These are phyloP conservation scores for Monascus ruber DNA, from an alignment of 2,329 filamentous ascomycete genomes.

Conservation along the genomic window DNA sequence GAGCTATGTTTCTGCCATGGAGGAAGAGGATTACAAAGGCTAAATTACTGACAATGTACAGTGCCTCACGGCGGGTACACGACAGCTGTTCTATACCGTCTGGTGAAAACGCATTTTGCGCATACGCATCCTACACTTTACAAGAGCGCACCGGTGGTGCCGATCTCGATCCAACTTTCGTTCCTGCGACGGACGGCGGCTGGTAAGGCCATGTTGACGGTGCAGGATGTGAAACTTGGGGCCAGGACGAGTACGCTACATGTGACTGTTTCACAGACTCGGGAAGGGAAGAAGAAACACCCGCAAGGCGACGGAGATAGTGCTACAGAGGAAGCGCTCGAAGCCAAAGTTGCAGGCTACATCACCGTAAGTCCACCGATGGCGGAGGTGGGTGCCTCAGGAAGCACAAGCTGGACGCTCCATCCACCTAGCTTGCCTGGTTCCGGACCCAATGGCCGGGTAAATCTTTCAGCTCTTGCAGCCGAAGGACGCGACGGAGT, in stretches of 20 bases:
- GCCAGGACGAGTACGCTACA: constrained; percentile 53
- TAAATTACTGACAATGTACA: constrained; percentile 18
- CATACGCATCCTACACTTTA: constrained; percentile 45
- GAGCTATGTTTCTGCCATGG: too few relatives aligned
- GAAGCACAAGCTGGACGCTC: constrained; percentile 44
- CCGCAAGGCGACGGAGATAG: constrained; percentile 17
- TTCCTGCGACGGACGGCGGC: constrained; percentile 53
- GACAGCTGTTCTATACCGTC: constrained; percentile 50
- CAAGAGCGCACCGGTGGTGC: constrained; percentile 42
- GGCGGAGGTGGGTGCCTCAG: constrained; percentile 47
- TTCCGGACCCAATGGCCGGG: constrained; percentile 19
- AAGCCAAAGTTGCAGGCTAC: constrained; percentile 53
- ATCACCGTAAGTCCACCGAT: constrained; percentile 53
- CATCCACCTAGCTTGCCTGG: constrained; percentile 33
- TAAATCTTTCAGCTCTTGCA: constrained; percentile 12
- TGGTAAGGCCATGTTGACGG: constrained; percentile 46
- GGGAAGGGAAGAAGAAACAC: constrained; percentile 19
- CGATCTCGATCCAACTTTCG: constrained; percentile 52
- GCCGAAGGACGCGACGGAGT: constrained; percentile 14
- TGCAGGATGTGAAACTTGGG: constrained; percentile 55
- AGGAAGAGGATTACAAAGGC: not conserved
- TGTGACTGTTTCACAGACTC: constrained; percentile 40
- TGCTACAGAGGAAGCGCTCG: constrained; percentile 23
- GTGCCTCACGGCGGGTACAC: constrained; percentile 64
- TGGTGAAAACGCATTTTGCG: constrained; percentile 49